Conservation (phyloP, 345 rosid genomes). For the Populus ilicifolia region DNA sequence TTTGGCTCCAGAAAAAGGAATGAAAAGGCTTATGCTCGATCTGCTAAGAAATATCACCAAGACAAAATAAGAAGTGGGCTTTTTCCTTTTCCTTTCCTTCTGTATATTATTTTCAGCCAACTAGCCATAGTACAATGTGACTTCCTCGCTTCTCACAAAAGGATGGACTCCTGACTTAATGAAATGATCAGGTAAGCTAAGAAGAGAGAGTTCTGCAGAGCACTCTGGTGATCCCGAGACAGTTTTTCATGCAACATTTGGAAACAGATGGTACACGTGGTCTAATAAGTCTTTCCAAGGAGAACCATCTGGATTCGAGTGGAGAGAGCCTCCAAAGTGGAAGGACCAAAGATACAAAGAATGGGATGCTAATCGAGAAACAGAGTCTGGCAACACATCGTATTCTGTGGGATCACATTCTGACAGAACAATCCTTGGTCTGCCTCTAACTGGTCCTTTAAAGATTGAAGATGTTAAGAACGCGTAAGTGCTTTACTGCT, state of each 20-base stretch:
- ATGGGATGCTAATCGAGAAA: constrained; percentile 41
- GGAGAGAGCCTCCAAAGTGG: constrained; percentile 55
- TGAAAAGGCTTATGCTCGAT: constrained; percentile 29
- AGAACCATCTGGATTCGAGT: constrained; percentile 46
- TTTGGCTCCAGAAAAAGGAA: constrained; percentile 17
- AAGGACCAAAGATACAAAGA: constrained; percentile 32
- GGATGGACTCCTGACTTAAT: neutral
- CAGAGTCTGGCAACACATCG: constrained; percentile 40
- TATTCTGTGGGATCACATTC: constrained; percentile 44
- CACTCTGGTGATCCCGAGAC: constrained; percentile 41
- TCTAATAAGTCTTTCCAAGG: constrained; percentile 31
- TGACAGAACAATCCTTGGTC: constrained; percentile 60
- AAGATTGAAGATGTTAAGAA: constrained; percentile 71
- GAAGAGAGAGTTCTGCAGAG: constrained; percentile 37
- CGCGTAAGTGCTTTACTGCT: constrained; percentile 45
- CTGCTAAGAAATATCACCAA: constrained; percentile 23
- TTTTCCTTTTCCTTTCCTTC: constrained; percentile 1
- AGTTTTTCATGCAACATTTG: constrained; percentile 41
- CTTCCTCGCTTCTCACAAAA: too few species aligned
- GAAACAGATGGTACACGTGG: constrained; percentile 56
- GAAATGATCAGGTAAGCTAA: constrained; percentile 38
- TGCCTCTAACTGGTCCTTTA: constrained; percentile 62
- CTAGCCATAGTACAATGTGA: too few species aligned
- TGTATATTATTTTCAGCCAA: neutral
- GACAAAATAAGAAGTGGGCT: constrained; percentile 45